A percentile compares a stretch with the other conserved stretches of the same genome.
These are phyloP conservation scores for Actinomortierella wolfii DNA, from an alignment of 371 early-diverging fungal genomes.

Conservation along the genomic window DNA sequence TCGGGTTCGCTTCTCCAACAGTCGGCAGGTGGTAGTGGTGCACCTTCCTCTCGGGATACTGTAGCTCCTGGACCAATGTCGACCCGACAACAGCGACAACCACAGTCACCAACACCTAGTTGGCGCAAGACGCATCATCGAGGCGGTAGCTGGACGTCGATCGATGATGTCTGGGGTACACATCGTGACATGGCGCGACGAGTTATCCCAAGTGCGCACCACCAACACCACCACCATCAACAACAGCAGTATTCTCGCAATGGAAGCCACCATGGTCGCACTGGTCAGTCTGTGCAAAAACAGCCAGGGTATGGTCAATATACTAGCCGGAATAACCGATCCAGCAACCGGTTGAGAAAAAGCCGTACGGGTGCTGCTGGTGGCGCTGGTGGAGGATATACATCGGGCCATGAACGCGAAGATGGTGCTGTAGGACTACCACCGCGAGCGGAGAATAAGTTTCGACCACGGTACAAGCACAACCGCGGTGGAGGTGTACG, in stretches of 20 bases:
- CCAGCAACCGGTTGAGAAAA: too few species aligned
- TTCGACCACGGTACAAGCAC: slow-evolving; percentile 25
- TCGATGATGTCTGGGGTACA: slow-evolving; percentile 18
- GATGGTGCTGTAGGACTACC: slow-evolving; percentile 29
- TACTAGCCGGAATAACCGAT: too few species aligned
- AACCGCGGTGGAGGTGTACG: too few species aligned
- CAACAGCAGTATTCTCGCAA: background rate
- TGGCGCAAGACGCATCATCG: slow-evolving; percentile 30
- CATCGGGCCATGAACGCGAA: slow-evolving; percentile 21
- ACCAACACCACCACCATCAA: background rate
- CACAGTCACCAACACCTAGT: background rate
- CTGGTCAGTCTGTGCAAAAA: slow-evolving; percentile 3
- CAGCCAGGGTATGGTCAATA: too few species aligned
- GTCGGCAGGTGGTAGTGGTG: too few species aligned
- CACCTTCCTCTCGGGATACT: too few species aligned
- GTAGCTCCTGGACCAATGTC: too few species aligned
- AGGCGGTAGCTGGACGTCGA: slow-evolving; percentile 41
- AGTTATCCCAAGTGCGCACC: background rate
- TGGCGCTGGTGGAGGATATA: slow-evolving; percentile 17
- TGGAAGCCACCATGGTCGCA: background rate
- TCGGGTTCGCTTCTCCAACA: too few species aligned
- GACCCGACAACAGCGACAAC: too few species aligned
- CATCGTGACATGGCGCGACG: slow-evolving; percentile 10
- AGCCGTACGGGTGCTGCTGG: background rate
- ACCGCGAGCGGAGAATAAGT: slow-evolving; percentile 43